phyloP scores from a whole-genome alignment of 1,284 basidiomycete species.

The Melampsora americana region DNA sequence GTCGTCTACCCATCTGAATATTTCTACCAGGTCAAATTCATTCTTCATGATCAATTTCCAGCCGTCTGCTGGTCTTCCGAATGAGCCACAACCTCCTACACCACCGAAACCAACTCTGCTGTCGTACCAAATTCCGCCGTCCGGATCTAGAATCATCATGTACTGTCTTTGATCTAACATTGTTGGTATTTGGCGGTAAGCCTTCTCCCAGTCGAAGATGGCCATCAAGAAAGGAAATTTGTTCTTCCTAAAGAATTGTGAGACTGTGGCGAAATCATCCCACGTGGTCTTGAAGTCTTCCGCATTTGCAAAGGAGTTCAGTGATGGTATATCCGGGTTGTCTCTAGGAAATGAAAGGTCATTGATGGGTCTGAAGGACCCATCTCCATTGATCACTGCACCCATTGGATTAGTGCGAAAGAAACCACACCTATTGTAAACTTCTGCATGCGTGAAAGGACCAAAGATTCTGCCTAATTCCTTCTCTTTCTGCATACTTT shows the following conservation, averaged over 20 bases:
- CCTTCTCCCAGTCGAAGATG: slow-evolving; percentile 11
- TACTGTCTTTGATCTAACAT: neutral
- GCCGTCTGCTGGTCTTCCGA: slow-evolving; percentile 1
- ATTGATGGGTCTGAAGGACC: neutral
- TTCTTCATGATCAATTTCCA: slow-evolving; percentile 11
- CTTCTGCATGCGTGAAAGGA: neutral
- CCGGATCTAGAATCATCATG: neutral
- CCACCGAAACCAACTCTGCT: neutral
- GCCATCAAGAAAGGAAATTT: neutral
- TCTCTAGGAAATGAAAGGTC: neutral
- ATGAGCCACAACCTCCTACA: neutral
- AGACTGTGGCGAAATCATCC: slow-evolving; percentile 6
- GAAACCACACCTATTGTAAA: neutral
- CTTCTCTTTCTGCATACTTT: neutral
- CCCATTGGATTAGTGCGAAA: slow-evolving; percentile 9
- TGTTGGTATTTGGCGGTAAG: no score
- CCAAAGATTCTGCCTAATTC: neutral
- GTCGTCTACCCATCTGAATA: no score
- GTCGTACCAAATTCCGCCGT: neutral
- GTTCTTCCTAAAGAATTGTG: neutral
- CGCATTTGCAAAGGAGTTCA: neutral
- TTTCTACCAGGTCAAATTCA: no score
- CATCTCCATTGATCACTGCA: slow-evolving; percentile 6
- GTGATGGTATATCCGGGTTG: neutral
- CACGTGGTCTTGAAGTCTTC: neutral